Conservation (phyloP, 176 grass and related monocot species). For the Triticum turgidum region DNA sequence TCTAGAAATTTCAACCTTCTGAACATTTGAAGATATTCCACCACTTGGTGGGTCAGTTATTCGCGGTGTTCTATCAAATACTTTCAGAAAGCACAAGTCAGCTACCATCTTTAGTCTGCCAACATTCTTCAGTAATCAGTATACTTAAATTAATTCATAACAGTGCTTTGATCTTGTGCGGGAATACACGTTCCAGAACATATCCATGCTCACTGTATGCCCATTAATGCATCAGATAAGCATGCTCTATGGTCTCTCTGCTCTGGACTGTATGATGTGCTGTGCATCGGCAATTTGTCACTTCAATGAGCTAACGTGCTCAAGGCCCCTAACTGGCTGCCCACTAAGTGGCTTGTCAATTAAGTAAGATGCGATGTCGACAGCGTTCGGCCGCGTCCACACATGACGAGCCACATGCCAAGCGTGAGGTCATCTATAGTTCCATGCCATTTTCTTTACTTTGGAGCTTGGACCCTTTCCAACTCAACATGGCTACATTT, state of each 20-base stretch:
- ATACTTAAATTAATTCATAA: background rate
- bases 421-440: slow-evolving; percentile 10
- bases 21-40: background rate
- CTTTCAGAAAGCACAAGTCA: background rate
- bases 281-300: slow-evolving; percentile 6
- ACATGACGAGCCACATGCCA: slow-evolving; percentile 3
- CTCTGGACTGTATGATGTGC: background rate
- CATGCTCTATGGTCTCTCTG: background rate
- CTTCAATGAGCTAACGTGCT: slow-evolving; percentile 24
- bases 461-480: slow-evolving; percentile 7
- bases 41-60: background rate
- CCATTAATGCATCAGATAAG: background rate
- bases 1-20: background rate
- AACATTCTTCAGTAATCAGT: background rate
- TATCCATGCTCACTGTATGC: background rate
- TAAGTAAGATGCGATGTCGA: slow-evolving; percentile 34
- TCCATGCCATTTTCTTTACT: slow-evolving; percentile 25
- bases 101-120: background rate
- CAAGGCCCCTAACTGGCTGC: slow-evolving; percentile 1
- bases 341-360: slow-evolving; percentile 29
- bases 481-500: slow-evolving; percentile 11
- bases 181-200: background rate
- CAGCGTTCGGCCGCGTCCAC: background rate
- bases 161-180: background rate
- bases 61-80: background rate